Percentiles rank a stretch among this genome's conserved stretches.
Conservation (phyloP, 768 basidiomycete species). For the Amanita muscaria region DNA sequence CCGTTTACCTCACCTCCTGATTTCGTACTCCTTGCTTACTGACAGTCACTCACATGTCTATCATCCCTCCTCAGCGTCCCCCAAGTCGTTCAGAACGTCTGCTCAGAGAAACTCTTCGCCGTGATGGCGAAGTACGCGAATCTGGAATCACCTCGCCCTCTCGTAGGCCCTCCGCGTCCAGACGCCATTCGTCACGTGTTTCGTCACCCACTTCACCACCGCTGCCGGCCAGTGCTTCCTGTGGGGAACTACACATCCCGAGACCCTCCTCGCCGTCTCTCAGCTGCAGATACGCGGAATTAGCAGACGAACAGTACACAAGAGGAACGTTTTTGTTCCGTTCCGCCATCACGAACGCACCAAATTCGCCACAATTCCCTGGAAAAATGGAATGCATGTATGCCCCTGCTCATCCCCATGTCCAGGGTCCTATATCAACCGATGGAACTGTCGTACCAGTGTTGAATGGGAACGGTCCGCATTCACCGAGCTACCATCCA, state of each 20-base stretch:
- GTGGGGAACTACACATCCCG: background rate
- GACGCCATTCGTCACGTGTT: constrained; percentile 1
- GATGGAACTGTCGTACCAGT: background rate
- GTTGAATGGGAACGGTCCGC: background rate
- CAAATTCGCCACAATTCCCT: background rate
- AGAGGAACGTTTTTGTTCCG: constrained; percentile 25
- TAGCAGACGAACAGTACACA: constrained; percentile 14
- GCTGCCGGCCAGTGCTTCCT: background rate
- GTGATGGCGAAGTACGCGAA: constrained; percentile 30
- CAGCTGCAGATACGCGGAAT: constrained; percentile 4
- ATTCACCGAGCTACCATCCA: background rate
- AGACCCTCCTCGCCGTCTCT: constrained; percentile 9
- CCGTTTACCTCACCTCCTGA: background rate
- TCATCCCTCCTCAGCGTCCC: constrained; percentile 23
- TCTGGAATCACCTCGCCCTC: background rate
- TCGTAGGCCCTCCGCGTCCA: background rate
- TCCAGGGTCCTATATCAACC: too few species aligned
- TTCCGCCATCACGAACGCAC: constrained; percentile 17
- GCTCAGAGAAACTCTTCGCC: constrained; percentile 44
- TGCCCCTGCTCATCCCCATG: background rate
- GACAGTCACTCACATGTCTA: background rate
- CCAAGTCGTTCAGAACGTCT: constrained; percentile 47
- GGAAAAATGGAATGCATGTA: background rate
- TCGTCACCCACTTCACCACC: constrained; percentile 13
- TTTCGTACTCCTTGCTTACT: background rate